Conservation (phyloP, 2,329 filamentous ascomycete genomes). For the Gnomoniopsis smithogilvyi region DNA sequence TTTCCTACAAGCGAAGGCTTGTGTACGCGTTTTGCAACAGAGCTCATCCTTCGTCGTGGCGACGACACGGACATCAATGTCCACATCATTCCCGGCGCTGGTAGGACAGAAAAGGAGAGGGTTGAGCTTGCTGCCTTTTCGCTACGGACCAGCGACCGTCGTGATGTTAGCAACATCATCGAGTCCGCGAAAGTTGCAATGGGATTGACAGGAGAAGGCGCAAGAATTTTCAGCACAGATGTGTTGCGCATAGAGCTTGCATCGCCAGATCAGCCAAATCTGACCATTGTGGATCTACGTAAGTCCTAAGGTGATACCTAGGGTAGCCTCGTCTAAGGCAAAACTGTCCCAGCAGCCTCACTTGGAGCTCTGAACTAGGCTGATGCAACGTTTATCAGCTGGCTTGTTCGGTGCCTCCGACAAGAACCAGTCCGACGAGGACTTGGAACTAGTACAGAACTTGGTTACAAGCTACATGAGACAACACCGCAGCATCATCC, state of each 20-base stretch:
- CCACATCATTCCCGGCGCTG: conserved; percentile 33
- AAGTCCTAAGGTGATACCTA: too few relatives aligned
- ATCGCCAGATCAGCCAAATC: conserved; percentile 44
- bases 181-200: conserved; percentile 43
- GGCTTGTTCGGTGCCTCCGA: conserved; percentile 50
- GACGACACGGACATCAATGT: conserved; percentile 31
- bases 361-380: too few relatives aligned
- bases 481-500: conserved; percentile 54
- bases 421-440: conserved; percentile 41
- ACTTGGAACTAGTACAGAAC: conserved; percentile 41
- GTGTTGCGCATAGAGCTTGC: conserved; percentile 45
- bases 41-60: conserved; percentile 53
- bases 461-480: conserved; percentile 55
- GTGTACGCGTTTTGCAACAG: conserved; percentile 62
- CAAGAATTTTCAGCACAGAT: conserved; percentile 41
- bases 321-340: too few relatives aligned
- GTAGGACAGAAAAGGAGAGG: conserved; percentile 25
- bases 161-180: conserved; percentile 32
- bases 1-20: conserved; percentile 58
- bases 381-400: conserved; percentile 21
- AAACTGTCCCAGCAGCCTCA: too few relatives aligned
- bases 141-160: conserved; percentile 15
- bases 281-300: conserved; percentile 57
- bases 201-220: conserved; percentile 36
- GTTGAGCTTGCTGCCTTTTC: conserved; percentile 26